Percentiles rank a stretch among this genome's conserved stretches.
phyloP scores from a whole-genome alignment of 148 eudicot genomes.

The Rhododendron vialii region DNA sequence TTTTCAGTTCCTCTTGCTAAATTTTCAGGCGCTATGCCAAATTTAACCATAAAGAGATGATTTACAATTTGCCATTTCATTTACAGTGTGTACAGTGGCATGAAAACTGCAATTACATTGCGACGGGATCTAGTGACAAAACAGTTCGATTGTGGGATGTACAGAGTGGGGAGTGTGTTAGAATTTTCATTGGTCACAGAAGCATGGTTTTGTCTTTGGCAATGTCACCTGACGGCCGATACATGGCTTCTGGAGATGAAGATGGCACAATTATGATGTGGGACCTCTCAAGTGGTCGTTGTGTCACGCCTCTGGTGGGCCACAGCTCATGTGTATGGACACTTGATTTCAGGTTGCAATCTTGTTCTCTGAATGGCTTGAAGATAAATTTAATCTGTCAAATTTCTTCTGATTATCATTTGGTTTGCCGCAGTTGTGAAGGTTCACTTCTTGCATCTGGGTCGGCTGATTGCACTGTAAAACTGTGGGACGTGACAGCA shows the following conservation, averaged over 20 bases:
- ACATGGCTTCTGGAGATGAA: constrained; percentile 99
- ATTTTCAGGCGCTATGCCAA: not conserved
- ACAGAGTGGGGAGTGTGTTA: constrained; percentile 84
- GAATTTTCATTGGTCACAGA: constrained; percentile 94
- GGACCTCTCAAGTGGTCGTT: constrained; percentile 93
- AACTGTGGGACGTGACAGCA: constrained; percentile 87
- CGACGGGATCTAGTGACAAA: constrained; percentile 99
- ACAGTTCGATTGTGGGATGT: constrained; percentile 98
- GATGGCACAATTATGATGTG: constrained; percentile 98
- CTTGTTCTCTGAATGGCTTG: not conserved
- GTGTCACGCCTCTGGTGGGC: constrained; percentile 86
- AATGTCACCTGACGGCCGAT: constrained; percentile 99
- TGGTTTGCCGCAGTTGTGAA: constrained; percentile 55
- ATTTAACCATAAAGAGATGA: not conserved
- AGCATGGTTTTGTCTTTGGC: constrained; percentile 84
- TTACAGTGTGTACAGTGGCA: constrained; percentile 95
- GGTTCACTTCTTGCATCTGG: constrained; percentile 99
- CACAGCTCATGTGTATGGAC: constrained; percentile 96
- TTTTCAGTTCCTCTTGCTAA: not conserved
- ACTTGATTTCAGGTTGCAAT: constrained; percentile 76
- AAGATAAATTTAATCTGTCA: not conserved
- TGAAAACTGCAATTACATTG: constrained; percentile 92
- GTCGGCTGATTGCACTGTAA: constrained; percentile 95
- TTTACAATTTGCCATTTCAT: not conserved
- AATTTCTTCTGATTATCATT: not conserved